Conservation (phyloP, 352 stramenopile genomes). For the Phytophthora tubulina region DNA sequence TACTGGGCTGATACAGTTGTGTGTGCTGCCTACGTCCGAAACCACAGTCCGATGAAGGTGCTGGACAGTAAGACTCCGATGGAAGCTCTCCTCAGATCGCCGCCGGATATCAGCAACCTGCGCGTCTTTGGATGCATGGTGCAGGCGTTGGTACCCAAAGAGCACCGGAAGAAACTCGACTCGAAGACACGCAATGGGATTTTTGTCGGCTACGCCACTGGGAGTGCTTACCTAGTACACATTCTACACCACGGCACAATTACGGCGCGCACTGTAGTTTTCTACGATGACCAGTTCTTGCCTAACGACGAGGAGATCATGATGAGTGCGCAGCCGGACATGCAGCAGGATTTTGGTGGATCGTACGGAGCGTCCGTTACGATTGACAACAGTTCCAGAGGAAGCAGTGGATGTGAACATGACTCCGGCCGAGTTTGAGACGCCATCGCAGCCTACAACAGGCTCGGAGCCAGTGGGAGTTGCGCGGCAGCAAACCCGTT, state of each 20-base stretch:
- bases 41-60: slow-evolving; percentile 14
- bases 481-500: not conserved
- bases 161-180: slow-evolving; percentile 11
- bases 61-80: slow-evolving; percentile 23
- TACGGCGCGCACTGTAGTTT: slow-evolving; percentile 3
- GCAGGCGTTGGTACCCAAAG: slow-evolving; percentile 1
- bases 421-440: not conserved
- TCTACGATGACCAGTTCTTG: slow-evolving; percentile 14
- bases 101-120: slow-evolving; percentile 12
- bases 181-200: slow-evolving; percentile 9
- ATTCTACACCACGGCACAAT: not conserved
- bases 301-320: not conserved
- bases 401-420: slow-evolving; percentile 9
- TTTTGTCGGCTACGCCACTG: not conserved
- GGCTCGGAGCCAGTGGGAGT: slow-evolving; percentile 19
- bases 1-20: slow-evolving; percentile 21
- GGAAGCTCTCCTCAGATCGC: slow-evolving; percentile 1
- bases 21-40: slow-evolving; percentile 19
- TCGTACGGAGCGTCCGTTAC: not conserved
- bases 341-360: not conserved
- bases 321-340: not conserved
- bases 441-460: not conserved
- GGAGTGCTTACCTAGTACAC: slow-evolving; percentile 5
- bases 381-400: not conserved
- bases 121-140: slow-evolving; percentile 17